Evolutionary conservation across 2,329 filamentous ascomycete species (phyloP).

Genomic region (Phialocephala subalpina): DNA sequence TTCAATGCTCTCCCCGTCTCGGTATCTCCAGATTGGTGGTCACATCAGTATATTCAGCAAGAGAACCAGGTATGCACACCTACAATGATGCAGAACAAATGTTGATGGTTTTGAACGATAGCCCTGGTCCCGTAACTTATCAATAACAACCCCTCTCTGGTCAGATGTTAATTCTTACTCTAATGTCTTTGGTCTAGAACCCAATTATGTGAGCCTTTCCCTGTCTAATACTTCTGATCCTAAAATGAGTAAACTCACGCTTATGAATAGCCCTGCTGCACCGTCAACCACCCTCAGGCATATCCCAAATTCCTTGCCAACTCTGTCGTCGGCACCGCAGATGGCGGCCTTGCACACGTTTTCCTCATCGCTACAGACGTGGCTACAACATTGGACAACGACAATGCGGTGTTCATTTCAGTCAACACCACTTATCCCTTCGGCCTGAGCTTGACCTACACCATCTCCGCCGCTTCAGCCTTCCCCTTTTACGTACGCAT

Average conservation of each 20-base stretch:
- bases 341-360: slow-evolving; percentile 53
- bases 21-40: slow-evolving; percentile 61
- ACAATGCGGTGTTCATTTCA: slow-evolving; percentile 47
- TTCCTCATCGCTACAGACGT: slow-evolving; percentile 54
- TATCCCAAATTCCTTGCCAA: slow-evolving; percentile 61
- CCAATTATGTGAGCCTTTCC: slow-evolving; percentile 33
- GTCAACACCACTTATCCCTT: slow-evolving; percentile 56
- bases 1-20: slow-evolving; percentile 63
- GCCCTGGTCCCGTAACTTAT: slow-evolving; percentile 52
- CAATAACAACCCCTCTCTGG: slow-evolving; percentile 25
- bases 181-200: slow-evolving; percentile 53
- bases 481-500: slow-evolving; percentile 39
- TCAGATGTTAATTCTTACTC: slow-evolving; percentile 19
- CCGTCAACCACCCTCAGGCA: slow-evolving; percentile 65
- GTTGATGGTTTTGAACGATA: not conserved
- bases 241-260: slow-evolving; percentile 20
- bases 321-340: slow-evolving; percentile 50
- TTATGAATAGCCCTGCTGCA: slow-evolving; percentile 56
- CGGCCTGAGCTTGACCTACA: slow-evolving; percentile 39
- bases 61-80: slow-evolving; percentile 53
- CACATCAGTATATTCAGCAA: slow-evolving; percentile 61
- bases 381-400: slow-evolving; percentile 43
- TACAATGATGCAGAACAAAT: too few relatives aligned
- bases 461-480: slow-evolving; percentile 36
- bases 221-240: not conserved